Conservation (phyloP, 306 rosid genomes). For the Vigna radiata region DNA sequence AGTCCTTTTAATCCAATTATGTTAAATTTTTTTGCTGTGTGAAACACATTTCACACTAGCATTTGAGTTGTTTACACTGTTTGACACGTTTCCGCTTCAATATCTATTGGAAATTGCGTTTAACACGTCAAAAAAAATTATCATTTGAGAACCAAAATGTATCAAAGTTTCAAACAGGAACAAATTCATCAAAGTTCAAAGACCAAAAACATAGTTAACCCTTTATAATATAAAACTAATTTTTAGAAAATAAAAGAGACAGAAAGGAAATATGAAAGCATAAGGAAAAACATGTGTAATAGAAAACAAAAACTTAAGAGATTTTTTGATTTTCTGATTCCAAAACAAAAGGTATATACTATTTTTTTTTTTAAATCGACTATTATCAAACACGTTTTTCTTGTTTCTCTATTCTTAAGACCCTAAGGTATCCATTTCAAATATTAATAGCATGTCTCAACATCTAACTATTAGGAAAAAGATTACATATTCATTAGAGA, state of each 20-base stretch:
- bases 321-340: not conserved
- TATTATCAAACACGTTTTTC: not conserved
- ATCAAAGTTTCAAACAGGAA: too few relatives aligned
- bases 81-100: too few relatives aligned
- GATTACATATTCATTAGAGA: slow-evolving; percentile 10
- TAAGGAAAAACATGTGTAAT: not conserved
- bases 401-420: not conserved
- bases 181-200: too few relatives aligned
- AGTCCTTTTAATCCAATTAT: too few relatives aligned
- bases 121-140: too few relatives aligned
- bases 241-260: not conserved
- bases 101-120: too few relatives aligned
- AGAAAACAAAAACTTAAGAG: not conserved
- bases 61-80: too few relatives aligned
- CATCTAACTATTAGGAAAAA: slow-evolving; percentile 20
- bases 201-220: too few relatives aligned
- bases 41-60: too few relatives aligned
- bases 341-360: not conserved
- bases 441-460: slow-evolving; percentile 23
- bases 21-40: too few relatives aligned
- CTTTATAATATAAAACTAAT: not conserved
- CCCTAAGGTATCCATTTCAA: slow-evolving; percentile 26
- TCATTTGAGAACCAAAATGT: too few relatives aligned
- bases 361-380: not conserved
- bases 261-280: not conserved